Percentiles rank a stretch among this genome's conserved stretches.
Evolutionary conservation across 2,329 filamentous ascomycete genomes (phyloP).

Genomic region (Colletotrichum siamense): DNA sequence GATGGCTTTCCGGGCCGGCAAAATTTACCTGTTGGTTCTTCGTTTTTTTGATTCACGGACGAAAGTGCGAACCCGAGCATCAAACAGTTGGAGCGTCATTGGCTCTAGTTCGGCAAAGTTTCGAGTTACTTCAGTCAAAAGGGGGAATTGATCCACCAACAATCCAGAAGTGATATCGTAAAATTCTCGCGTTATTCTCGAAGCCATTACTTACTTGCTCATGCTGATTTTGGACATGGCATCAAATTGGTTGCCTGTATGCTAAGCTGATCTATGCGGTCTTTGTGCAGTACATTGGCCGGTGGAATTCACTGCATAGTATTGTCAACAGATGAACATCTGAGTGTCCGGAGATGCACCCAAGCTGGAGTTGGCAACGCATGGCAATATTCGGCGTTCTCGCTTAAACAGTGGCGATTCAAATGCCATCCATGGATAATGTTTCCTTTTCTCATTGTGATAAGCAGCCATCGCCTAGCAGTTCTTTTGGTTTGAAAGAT

Average conservation of each 20-base stretch:
- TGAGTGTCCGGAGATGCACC: not conserved
- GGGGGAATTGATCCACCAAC: not conserved
- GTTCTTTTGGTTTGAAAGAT: not conserved
- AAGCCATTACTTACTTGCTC: not conserved
- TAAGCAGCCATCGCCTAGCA: not conserved
- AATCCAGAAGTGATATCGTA: not conserved
- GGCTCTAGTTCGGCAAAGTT: not conserved
- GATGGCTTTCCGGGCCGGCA: not conserved
- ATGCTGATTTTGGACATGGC: not conserved
- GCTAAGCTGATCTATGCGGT: not conserved
- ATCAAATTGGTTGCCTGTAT: not conserved
- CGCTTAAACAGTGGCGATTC: not conserved
- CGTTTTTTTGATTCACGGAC: not conserved
- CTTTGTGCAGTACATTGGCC: not conserved
- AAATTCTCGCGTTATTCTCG: not conserved
- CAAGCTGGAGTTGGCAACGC: not conserved
- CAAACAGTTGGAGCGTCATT: not conserved
- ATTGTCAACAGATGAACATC: not conserved
- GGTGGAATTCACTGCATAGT: not conserved
- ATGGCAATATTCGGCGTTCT: not conserved
- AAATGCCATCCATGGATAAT: not conserved
- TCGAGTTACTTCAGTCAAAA: not conserved
- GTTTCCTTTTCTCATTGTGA: not conserved
- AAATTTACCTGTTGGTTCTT: not conserved
- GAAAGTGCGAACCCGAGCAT: not conserved